Base-by-base conservation (phyloP, 2,329 filamentous ascomycete genomes). In the Exophiala lecanii-corni region DNA sequence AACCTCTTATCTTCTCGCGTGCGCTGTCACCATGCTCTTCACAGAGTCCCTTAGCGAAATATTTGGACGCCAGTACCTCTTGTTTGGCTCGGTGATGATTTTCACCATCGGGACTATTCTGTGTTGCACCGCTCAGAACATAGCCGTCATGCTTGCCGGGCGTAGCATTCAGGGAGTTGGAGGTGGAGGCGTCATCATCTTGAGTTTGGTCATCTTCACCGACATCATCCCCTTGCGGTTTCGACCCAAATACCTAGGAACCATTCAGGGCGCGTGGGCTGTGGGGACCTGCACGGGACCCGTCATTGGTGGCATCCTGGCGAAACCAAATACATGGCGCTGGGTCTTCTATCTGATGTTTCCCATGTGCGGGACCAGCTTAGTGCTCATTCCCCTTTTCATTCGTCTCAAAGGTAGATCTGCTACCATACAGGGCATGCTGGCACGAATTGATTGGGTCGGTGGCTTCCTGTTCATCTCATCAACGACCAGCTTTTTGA, bases 81-180 rank as follows among this genome's bases (percentile, higher is more conserved):
- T 63, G 12, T 58, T 76, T 0, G 36, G 55, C 5, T 58, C 69
- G 2, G 64, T 76, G 1, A 61, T 58, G 9, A 47, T 75, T 1
- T 79, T 79, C 45, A 64, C 62, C 0, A 51, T 79, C 0, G 77
- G 77, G 0, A 76, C 74, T 42, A 72, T 68, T 0, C 62, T 82
- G 2, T 68, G 63, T 31, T 77, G 74, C 1, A 68, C 67, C 0
- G 71, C 77, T 0, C 63, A 54, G 0, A 68, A 51, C 5, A 62
- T 61, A 1, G 55, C 50, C 0, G 69, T 71, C 55, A 61, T 84
- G 2, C 75, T 83, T 12, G 67, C 64, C 49, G 75, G 74, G n/a
- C 67, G 78, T 1, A 66, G 67, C 0, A 57, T 82, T 1, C 76
- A 81, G 43, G 78, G 79, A 0, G 54, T 73, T 2, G 73, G 72